These are phyloP conservation scores for Penstemon newberryi DNA, from an alignment of 257 asterid genomes.

Conservation along the genomic window DNA sequence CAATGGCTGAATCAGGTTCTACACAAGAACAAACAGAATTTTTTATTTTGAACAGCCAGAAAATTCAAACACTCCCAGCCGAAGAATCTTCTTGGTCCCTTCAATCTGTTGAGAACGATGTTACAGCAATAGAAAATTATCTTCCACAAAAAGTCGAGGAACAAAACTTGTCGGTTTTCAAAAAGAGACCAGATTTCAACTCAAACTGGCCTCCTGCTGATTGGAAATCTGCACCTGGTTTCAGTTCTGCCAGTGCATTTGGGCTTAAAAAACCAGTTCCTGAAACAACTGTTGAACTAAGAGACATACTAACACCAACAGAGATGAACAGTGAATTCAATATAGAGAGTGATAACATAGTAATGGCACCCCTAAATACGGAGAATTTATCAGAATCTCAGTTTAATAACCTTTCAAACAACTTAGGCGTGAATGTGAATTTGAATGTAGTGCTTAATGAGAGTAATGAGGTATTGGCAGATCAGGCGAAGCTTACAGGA, in stretches of 20 bases:
- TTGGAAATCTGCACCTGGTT: slow-evolving; percentile 79
- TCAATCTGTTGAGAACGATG: slow-evolving; percentile 13
- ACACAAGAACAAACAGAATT: slow-evolving; percentile 75
- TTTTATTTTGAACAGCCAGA: slow-evolving; percentile 81
- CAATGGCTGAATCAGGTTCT: slow-evolving; percentile 83
- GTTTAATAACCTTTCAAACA: slow-evolving; percentile 26
- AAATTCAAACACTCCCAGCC: slow-evolving; percentile 65
- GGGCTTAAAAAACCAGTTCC: too few species aligned
- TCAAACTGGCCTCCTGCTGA: slow-evolving; percentile 78
- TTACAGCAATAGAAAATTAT: too few species aligned
- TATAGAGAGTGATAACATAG: slow-evolving; percentile 30
- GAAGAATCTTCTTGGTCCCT: slow-evolving; percentile 76
- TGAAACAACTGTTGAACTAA: slow-evolving; percentile 24
- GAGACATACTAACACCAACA: neutral
- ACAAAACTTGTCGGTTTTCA: slow-evolving; percentile 28
- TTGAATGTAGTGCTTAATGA: slow-evolving; percentile 10
- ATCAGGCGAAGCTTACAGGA: slow-evolving; percentile 71
- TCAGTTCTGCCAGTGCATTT: slow-evolving; percentile 7
- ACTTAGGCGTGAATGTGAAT: neutral
- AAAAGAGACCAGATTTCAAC: slow-evolving; percentile 35
- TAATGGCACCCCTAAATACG: neutral
- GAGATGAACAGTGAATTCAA: slow-evolving; percentile 33
- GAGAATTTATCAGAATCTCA: slow-evolving; percentile 21
- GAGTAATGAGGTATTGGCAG: slow-evolving; percentile 38
- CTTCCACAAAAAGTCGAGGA: slow-evolving; percentile 29